Evolutionary conservation across 805 yeast genomes (phyloP), one percentile per base, ranked within the genome.

Genomic region (Blastobotrys robertii): DNA sequence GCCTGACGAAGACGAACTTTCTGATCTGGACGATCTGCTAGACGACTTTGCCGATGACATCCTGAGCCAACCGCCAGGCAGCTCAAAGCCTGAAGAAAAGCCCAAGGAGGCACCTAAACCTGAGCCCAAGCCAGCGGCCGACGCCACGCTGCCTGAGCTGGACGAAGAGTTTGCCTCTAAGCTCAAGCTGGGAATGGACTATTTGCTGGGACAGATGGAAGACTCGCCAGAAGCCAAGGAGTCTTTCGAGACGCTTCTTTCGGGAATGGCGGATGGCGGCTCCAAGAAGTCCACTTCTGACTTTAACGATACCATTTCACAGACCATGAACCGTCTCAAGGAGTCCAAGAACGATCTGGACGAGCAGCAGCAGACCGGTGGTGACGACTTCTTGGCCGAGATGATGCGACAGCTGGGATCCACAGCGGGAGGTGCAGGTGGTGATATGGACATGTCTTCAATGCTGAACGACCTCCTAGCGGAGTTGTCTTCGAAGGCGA

Each of bases 1-100:
- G 14, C 31, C 33, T n/a, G 51, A 49, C 12, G 56, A 54, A 25
- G 58, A 54, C 40, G 58, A 54, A 22, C 45, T 54, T n/a, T 56
- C 52, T 35, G 58, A 54, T 42, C 53, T 54, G 30, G 58, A 54
- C 42, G 57, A 85, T 54, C 69, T 85, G 46, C 68, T 90, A 41
- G 95, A 87, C 56, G 96, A 87, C 49, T 83, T 83, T 57, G 84
- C 81, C 34, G 84, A 79, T 47, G 84, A 78, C 44, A 70, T 80
- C 1, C 65, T 82, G 44, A 73, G 73, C 46, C 69, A 75, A 50
- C 79, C 81, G 1, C 83, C 81, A 1, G 83, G 79, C 3, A 51
- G 49, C 2, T 14, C 37, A 5, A 33, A 37, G 8, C 19, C 38
- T 7, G 15, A 33, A 33, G 36, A 33, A 33, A 9, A n/a, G 36